Conservation (phyloP, 306 rosid genomes). For the Canavalia ensiformis region DNA sequence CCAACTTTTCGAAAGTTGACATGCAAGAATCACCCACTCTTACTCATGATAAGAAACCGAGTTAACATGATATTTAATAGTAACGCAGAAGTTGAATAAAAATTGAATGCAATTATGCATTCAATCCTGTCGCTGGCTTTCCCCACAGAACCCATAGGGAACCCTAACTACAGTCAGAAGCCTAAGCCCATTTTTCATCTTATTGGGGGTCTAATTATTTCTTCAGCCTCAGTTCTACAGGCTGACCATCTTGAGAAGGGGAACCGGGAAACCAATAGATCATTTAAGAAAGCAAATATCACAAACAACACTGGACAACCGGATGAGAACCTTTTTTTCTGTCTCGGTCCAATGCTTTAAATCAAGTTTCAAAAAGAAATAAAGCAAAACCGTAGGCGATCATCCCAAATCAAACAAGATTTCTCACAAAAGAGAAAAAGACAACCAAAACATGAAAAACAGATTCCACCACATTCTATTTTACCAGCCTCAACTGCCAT, state of each 20-base stretch:
- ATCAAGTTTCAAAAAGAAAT: not conserved
- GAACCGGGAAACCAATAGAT: not conserved
- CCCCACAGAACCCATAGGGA: not conserved
- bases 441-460: not conserved
- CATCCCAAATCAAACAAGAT: constrained; percentile 4
- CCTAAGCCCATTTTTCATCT: not conserved
- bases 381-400: not conserved
- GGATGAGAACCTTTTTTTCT: not conserved
- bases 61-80: not conserved
- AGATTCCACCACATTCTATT: not conserved
- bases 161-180: not conserved
- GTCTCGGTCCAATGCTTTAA: not conserved
- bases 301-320: not conserved
- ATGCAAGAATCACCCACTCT: not conserved
- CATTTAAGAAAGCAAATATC: not conserved
- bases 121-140: too few relatives aligned
- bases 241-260: not conserved
- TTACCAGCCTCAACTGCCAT: constrained; percentile 33
- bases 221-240: not conserved
- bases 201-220: not conserved
- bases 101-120: not conserved
- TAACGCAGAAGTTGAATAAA: not conserved
- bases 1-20: not conserved
- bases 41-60: not conserved
- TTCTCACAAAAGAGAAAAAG: not conserved